phyloP scores from a whole-genome alignment of 768 basidiomycete species.

The Coprinopsis strossmayeri region DNA sequence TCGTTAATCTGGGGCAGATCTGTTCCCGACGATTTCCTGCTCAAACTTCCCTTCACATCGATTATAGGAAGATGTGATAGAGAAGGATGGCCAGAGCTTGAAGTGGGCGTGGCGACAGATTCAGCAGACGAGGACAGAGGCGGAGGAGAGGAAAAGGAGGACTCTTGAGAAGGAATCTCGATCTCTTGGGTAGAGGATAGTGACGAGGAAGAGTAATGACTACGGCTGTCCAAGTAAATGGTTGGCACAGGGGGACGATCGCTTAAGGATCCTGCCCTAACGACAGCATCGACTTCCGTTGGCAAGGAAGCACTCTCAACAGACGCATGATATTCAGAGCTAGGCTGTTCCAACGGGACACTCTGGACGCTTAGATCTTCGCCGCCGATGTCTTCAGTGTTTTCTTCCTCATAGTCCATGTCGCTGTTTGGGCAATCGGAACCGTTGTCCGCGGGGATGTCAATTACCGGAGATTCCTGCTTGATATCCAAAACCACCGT shows the following conservation, averaged over 20 bases:
- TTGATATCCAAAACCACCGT: slow-evolving; percentile 12
- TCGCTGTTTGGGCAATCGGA: no score
- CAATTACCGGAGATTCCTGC: slow-evolving; percentile 11
- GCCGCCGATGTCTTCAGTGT: slow-evolving; percentile 7
- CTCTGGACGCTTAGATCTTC: slow-evolving; percentile 15
- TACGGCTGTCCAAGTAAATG: slow-evolving; percentile 30
- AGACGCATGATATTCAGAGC: slow-evolving; percentile 32
- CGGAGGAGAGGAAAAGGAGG: slow-evolving; percentile 29
- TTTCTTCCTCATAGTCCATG: slow-evolving; percentile 4
- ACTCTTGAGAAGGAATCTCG: slow-evolving; percentile 3
- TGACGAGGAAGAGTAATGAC: slow-evolving; percentile 25
- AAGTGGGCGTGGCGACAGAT: slow-evolving; percentile 49
- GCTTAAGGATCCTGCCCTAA: slow-evolving; percentile 10
- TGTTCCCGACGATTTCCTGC: slow-evolving; percentile 12
- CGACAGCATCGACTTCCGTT: slow-evolving; percentile 12
- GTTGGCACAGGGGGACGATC: slow-evolving; percentile 25
- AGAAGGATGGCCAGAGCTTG: slow-evolving; percentile 45
- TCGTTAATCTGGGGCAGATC: slow-evolving; percentile 25
- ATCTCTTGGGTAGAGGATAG: slow-evolving; percentile 16
- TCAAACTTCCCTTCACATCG: slow-evolving; percentile 12
- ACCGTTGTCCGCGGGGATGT: no score
- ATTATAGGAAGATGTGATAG: slow-evolving; percentile 28
- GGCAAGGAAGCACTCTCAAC: slow-evolving; percentile 17
- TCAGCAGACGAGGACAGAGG: slow-evolving; percentile 54
- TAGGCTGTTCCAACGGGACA: slow-evolving; percentile 22